Conservation (phyloP, 2,329 filamentous ascomycete genomes). For the Colletotrichum nymphaeae region DNA sequence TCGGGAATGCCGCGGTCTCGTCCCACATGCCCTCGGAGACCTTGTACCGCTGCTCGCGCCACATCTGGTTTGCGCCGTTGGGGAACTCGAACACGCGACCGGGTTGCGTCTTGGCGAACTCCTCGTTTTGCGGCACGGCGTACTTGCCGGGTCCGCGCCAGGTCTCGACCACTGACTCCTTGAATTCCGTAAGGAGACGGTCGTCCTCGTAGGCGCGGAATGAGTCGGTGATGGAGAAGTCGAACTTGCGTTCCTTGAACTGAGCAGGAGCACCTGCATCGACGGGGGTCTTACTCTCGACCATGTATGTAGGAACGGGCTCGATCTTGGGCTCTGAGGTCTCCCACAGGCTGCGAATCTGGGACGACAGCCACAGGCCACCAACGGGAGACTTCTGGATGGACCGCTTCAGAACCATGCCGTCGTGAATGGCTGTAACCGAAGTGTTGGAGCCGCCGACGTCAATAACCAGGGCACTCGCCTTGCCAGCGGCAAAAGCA, state of each 20-base stretch:
- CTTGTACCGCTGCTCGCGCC: conserved; percentile 87
- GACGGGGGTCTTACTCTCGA: conserved; percentile 88
- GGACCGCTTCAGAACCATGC: conserved; percentile 91
- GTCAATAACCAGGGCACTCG: conserved; percentile 92
- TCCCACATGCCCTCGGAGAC: conserved; percentile 94
- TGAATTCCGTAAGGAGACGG: conserved; percentile 93
- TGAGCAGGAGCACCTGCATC: conserved; percentile 86
- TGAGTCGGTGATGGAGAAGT: conserved; percentile 70
- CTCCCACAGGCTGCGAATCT: conserved; percentile 85
- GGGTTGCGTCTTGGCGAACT: conserved; percentile 77
- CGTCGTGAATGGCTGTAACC: conserved; percentile 92
- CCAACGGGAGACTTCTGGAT: conserved; percentile 87
- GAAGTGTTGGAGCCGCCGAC: conserved; percentile 90
- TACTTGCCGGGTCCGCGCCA: conserved; percentile 86
- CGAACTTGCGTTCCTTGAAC: conserved; percentile 78
- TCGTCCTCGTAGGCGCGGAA: conserved; percentile 91
- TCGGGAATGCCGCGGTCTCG: conserved; percentile 76
- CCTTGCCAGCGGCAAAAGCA: conserved; percentile 92
- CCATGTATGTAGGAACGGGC: conserved; percentile 86
- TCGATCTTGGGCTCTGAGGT: conserved; percentile 76
- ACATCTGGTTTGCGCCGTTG: conserved; percentile 95
- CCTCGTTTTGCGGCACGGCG: conserved; percentile 75
- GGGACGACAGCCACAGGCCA: conserved; percentile 89
- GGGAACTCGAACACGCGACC: conserved; percentile 96
- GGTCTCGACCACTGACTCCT: conserved; percentile 95